Evolutionary conservation across 495 filamentous ascomycete species (phyloP).

Genomic region (Aspergillus conjunctus): DNA sequence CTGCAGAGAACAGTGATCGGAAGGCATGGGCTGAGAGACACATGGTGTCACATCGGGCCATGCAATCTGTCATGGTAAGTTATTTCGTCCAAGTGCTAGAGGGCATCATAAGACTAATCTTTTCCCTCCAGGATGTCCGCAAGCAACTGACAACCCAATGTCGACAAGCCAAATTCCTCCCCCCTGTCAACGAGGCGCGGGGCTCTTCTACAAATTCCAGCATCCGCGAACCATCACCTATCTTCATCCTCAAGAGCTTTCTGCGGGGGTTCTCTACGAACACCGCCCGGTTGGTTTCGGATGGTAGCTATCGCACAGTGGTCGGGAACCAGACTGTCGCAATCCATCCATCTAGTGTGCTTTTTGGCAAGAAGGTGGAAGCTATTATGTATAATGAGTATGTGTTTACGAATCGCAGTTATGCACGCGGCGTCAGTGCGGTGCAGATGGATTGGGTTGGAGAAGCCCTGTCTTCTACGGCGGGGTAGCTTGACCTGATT

Average conservation of each 20-base stretch:
- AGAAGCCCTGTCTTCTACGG: constrained; percentile 56
- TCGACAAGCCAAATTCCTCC: constrained; percentile 46
- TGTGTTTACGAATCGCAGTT: constrained; percentile 90
- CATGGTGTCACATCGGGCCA: constrained; percentile 77
- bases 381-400: constrained; percentile 96
- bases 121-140: constrained; percentile 65
- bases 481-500: constrained; percentile 1
- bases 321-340: constrained; percentile 82
- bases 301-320: constrained; percentile 82
- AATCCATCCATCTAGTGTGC: constrained; percentile 84
- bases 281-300: constrained; percentile 78
- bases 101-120: constrained; percentile 8
- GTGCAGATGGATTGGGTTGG: constrained; percentile 87
- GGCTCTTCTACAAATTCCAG: constrained; percentile 7
- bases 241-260: constrained; percentile 75
- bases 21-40: constrained; percentile 76
- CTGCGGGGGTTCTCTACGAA: constrained; percentile 78
- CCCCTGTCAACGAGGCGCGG: constrained; percentile 23
- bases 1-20: constrained; percentile 71
- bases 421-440: constrained; percentile 83
- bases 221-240: constrained; percentile 35
- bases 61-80: constrained; percentile 73
- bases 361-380: constrained; percentile 86
- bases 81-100: constrained; percentile 12
- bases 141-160: constrained; percentile 79